Percentiles rank a stretch among this genome's conserved stretches.
Evolutionary conservation across 2,329 filamentous ascomycete species (phyloP).

Genomic region (Moelleriella libera): DNA sequence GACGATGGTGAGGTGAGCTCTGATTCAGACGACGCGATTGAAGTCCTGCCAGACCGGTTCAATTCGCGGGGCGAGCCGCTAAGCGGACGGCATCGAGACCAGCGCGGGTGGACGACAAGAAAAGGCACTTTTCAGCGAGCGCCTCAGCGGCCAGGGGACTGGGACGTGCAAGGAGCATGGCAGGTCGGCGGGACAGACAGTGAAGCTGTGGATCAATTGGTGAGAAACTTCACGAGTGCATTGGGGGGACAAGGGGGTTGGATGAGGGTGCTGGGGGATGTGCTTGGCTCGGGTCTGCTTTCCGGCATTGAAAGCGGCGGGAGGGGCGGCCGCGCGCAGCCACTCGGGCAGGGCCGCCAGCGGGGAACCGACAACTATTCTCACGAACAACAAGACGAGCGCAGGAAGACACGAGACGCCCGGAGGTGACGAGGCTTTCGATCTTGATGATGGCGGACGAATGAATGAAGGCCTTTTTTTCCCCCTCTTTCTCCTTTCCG

Average conservation of each 20-base stretch:
- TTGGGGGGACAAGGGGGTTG: conserved; percentile 17
- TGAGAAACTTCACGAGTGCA: conserved; percentile 12
- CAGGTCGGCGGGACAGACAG: conserved; percentile 28
- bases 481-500: no score
- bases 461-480: no score
- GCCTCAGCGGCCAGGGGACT: conserved; percentile 16
- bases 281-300: conserved; percentile 12
- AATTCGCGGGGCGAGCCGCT: conserved; percentile 28
- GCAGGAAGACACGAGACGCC: no score
- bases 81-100: conserved; percentile 9
- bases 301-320: neutral
- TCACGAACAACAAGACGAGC: no score
- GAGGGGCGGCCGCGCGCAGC: neutral
- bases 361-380: no score
- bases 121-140: conserved; percentile 28
- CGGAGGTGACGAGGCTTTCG: no score
- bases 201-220: conserved; percentile 22
- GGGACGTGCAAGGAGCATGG: conserved; percentile 27
- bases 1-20: conserved; percentile 5
- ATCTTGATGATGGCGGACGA: no score
- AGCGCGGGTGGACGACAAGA: conserved; percentile 18
- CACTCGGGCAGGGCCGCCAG: no score
- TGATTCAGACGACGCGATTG: conserved; percentile 22
- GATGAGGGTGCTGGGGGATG: conserved; percentile 15
- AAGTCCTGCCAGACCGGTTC: conserved; percentile 32